These are phyloP conservation scores for Strigomonas culicis DNA, from an alignment of 208 protist genomes.

Conservation along the genomic window DNA sequence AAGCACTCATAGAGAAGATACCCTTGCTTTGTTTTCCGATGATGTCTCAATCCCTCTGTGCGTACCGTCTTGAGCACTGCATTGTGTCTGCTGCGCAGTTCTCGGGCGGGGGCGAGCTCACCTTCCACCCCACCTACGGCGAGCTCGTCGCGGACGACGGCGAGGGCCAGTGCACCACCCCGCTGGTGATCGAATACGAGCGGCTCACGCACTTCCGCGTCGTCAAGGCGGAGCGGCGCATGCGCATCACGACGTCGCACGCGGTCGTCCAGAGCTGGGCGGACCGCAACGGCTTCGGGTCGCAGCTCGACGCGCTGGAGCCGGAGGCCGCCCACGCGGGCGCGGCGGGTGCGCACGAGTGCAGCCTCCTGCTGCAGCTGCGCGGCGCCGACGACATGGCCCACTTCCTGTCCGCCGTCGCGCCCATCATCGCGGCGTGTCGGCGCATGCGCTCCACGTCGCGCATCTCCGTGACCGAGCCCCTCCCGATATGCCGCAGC, in stretches of 20 bases:
- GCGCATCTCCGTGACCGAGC: constrained; percentile 68
- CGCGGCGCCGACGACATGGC: constrained; percentile 32
- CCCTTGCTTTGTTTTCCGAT: constrained; percentile 6
- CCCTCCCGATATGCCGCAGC: constrained; percentile 24
- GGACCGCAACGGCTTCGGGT: constrained; percentile 47
- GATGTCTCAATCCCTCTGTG: constrained; percentile 59
- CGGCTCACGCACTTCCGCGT: constrained; percentile 72
- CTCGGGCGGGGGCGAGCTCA: constrained; percentile 41
- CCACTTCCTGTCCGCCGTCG: constrained; percentile 50
- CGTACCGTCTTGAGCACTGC: constrained; percentile 56
- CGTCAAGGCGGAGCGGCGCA: constrained; percentile 47
- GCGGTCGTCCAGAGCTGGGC: constrained; percentile 48
- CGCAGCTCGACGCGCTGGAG: constrained; percentile 35
- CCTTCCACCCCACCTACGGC: constrained; percentile 56
- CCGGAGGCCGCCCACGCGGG: neutral
- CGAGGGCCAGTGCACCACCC: constrained; percentile 43
- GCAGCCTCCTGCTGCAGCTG: constrained; percentile 49
- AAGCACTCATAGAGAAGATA: constrained; percentile 7
- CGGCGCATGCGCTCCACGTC: constrained; percentile 57
- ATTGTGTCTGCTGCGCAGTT: constrained; percentile 64
- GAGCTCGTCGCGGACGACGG: constrained; percentile 56
- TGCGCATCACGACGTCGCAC: constrained; percentile 67
- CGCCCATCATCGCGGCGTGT: constrained; percentile 54
- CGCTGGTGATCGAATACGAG: constrained; percentile 57
- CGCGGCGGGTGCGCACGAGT: constrained; percentile 17